A percentile compares a stretch with the other conserved stretches of the same genome.
These are phyloP conservation scores for Tolypocladium guangdongense DNA, from an alignment of 2,329 filamentous ascomycete genomes.

Conservation along the genomic window DNA sequence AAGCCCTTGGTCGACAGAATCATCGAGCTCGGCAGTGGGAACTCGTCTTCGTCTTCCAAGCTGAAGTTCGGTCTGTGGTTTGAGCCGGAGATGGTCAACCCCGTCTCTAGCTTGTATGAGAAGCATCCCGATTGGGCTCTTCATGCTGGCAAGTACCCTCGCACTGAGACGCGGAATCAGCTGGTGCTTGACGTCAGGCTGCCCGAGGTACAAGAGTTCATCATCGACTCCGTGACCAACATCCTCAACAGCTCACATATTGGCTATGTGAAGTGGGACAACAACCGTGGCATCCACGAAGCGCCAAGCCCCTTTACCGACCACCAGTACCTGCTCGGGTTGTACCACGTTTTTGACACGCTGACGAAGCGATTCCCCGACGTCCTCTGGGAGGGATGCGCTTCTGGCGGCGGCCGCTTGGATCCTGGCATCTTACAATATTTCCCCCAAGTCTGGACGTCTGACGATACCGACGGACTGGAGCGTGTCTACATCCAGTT, in stretches of 20 bases:
- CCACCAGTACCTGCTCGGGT: slow-evolving; percentile 51
- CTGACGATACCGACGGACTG: slow-evolving; percentile 52
- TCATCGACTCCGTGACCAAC: slow-evolving; percentile 43
- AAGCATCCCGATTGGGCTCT: slow-evolving; percentile 55
- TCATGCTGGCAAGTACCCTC: slow-evolving; percentile 43
- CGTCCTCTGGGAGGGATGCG: slow-evolving; percentile 56
- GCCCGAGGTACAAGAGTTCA: slow-evolving; percentile 50
- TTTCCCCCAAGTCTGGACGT: slow-evolving; percentile 56
- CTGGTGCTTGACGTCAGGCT: slow-evolving; percentile 51
- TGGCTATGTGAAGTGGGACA: slow-evolving; percentile 57
- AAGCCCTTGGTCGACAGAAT: slow-evolving; percentile 38
- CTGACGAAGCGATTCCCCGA: slow-evolving; percentile 49
- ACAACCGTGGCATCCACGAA: slow-evolving; percentile 55
- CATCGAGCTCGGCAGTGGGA: slow-evolving; percentile 34
- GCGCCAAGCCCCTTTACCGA: slow-evolving; percentile 38
- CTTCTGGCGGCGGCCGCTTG: slow-evolving; percentile 53
- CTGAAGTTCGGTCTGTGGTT: slow-evolving; percentile 56
- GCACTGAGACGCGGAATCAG: slow-evolving; percentile 45
- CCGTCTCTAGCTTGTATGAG: slow-evolving; percentile 48
- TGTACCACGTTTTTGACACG: slow-evolving; percentile 51
- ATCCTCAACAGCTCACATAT: slow-evolving; percentile 44
- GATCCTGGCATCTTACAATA: slow-evolving; percentile 53
- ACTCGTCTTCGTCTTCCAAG: slow-evolving; percentile 31
- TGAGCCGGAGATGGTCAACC: slow-evolving; percentile 58
- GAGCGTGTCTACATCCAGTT: slow-evolving; percentile 52